Base-by-base conservation (phyloP, 2,329 filamentous ascomycete species). In the Arthrobotrys conoides region DNA sequence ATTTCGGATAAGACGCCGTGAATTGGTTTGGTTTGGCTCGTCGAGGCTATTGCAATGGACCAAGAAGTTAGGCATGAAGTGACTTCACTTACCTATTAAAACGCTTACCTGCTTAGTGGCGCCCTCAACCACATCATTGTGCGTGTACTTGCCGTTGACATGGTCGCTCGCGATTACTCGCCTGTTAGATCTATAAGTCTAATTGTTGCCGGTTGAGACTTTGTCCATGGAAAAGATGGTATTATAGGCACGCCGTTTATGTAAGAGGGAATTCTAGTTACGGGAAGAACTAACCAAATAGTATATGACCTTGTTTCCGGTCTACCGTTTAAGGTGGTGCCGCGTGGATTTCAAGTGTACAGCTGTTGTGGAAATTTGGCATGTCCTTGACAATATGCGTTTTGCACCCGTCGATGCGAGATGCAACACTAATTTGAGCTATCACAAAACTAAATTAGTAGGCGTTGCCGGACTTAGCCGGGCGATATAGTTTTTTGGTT, bases 401-500 rank as follows among this genome's bases (percentile, higher is more conserved):
- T 63, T 73, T 63, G 49, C 49, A 53, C 61, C 63, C 33, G 63
- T 73, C 61, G 49, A 67, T 59, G 70, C 70, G 70, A 73, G 63
- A 66, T 57, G 30, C 59, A 51, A 66, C 66, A 69, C 51, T 38
- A n/a, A 30, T 24, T 8, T 22, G 22, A 30, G 46, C 14, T 36
- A 18, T 22, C 61, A 22, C 33, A 33, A n/a, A 36, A 30, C 46
- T 36, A 49, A 61, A 59, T 24, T 55, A 63, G 53, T 38, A 73
- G 44, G 41, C 38, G 27, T 59, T 73, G 20, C 70, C 63, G 46
- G 12, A 48, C 67, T 51, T 6, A 51, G 70, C 57, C 8, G 46
- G 38, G 6, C 20, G 20, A 36, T 55, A 6, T 44, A 10, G 27
- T 49, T 18, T 33, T 33, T 22, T n/a, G 22, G 38, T 18, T 36